A percentile compares a stretch with the other conserved stretches of the same genome.
Evolutionary conservation across 108 stramenopile genomes (phyloP).

Genomic region (Mediolabrus comicus): DNA sequence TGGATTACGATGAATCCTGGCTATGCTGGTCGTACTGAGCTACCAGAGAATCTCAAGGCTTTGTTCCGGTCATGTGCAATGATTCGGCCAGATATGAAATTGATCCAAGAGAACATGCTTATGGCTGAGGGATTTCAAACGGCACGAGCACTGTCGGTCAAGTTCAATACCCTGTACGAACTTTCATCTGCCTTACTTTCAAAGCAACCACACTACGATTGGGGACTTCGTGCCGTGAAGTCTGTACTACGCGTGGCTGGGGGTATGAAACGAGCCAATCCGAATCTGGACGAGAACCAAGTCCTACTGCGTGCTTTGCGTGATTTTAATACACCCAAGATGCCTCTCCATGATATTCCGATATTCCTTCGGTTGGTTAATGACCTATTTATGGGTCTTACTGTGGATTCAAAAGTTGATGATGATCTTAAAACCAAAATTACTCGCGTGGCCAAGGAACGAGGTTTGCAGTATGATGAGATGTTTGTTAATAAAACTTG

Average conservation of each 20-base stretch:
- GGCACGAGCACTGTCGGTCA: slow-evolving; percentile 83
- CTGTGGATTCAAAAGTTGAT: slow-evolving; percentile 83
- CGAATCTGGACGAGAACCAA: slow-evolving; percentile 79
- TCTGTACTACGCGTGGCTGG: slow-evolving; percentile 91
- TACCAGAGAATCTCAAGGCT: slow-evolving; percentile 91
- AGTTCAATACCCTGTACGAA: slow-evolving; percentile 90
- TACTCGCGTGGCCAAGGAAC: slow-evolving; percentile 60
- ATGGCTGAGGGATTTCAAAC: slow-evolving; percentile 93
- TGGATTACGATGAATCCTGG: slow-evolving; percentile 95
- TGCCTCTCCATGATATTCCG: slow-evolving; percentile 83
- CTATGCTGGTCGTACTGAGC: slow-evolving; percentile 88
- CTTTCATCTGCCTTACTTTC: slow-evolving; percentile 82
- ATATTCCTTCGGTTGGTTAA: slow-evolving; percentile 88
- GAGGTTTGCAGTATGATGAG: slow-evolving; percentile 65
- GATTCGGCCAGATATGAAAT: slow-evolving; percentile 91
- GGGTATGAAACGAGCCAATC: slow-evolving; percentile 87
- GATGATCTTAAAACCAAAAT: slow-evolving; percentile 72
- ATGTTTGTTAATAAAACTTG: slow-evolving; percentile 72
- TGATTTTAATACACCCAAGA: slow-evolving; percentile 93
- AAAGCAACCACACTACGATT: slow-evolving; percentile 91
- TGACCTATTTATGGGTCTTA: slow-evolving; percentile 87
- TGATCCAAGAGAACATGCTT: slow-evolving; percentile 93
- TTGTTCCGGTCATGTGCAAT: slow-evolving; percentile 92
- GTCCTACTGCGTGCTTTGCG: slow-evolving; percentile 91
- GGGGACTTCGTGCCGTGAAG: slow-evolving; percentile 91